Evolutionary conservation across 176 grass and related monocot species (phyloP).

Genomic region (Carex pumila): DNA sequence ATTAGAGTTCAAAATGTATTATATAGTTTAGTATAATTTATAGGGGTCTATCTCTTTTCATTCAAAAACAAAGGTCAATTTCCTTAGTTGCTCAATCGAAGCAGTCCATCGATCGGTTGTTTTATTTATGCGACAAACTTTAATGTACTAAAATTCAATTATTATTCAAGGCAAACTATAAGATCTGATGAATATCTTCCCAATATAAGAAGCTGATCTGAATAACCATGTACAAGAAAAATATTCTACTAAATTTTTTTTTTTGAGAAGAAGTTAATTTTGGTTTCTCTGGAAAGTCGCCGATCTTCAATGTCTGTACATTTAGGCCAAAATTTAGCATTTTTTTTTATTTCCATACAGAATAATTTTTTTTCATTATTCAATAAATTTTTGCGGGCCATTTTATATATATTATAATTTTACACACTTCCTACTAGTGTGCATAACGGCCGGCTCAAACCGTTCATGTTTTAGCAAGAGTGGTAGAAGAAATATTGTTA

Average conservation of each 20-base stretch:
- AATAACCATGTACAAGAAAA: neutral
- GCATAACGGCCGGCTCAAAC: neutral
- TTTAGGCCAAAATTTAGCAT: neutral
- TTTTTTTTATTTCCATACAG: neutral
- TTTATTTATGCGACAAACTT: neutral
- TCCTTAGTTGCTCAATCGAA: no score
- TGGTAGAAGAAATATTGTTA: neutral
- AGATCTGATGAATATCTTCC: neutral
- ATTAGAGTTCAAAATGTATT: neutral
- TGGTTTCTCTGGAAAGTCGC: neutral
- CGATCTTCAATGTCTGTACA: neutral
- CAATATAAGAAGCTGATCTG: neutral
- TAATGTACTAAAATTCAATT: neutral
- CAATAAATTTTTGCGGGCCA: neutral
- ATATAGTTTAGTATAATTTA: neutral
- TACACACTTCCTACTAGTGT: neutral
- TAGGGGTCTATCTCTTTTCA: no score
- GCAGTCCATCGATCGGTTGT: neutral
- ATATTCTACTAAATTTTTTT: neutral
- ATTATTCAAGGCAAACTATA: neutral
- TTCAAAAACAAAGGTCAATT: no score
- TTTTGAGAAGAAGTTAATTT: neutral
- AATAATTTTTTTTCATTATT: neutral
- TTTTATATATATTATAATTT: neutral
- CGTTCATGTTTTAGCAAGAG: neutral